phyloP scores from a whole-genome alignment of 352 stramenopile genomes.

The Globisporangium canariense region DNA sequence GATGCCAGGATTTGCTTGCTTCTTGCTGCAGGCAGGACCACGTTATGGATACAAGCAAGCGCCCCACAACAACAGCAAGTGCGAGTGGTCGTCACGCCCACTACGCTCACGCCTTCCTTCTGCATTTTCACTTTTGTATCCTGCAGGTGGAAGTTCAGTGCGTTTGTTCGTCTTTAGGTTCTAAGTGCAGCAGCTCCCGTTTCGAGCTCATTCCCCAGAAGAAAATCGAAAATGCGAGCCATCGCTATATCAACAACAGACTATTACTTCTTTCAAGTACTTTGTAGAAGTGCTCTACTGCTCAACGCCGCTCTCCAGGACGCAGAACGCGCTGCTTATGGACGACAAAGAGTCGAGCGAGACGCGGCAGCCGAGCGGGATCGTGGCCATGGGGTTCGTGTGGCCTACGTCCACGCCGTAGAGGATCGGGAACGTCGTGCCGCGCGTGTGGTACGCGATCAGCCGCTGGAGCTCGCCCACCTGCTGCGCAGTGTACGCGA shows the following conservation, averaged over 20 bases:
- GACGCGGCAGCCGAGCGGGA: constrained; percentile 42
- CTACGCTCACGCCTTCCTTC: too few species aligned
- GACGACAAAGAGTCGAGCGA: constrained; percentile 28
- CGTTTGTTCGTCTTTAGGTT: too few species aligned
- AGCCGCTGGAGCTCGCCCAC: constrained; percentile 44
- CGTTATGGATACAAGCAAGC: too few species aligned
- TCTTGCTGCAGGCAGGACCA: too few species aligned
- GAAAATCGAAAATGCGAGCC: neutral
- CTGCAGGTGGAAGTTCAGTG: too few species aligned
- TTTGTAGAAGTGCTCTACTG: neutral
- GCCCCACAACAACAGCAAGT: too few species aligned
- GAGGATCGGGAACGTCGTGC: constrained; percentile 43
- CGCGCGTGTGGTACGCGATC: constrained; percentile 51
- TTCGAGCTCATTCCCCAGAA: neutral
- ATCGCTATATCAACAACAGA: neutral
- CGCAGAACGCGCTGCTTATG: neutral
- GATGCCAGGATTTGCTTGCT: too few species aligned
- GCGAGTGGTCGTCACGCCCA: too few species aligned
- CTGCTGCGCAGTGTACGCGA: constrained; percentile 33
- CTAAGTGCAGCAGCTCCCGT: too few species aligned
- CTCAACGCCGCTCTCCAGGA: constrained; percentile 9
- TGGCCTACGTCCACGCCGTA: constrained; percentile 57
- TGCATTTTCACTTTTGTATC: too few species aligned
- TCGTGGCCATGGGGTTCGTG: constrained; percentile 56
- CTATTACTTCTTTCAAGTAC: neutral